phyloP scores from a whole-genome alignment of 2,329 filamentous ascomycete genomes.

The Neophaeococcomyces mojaviensis region DNA sequence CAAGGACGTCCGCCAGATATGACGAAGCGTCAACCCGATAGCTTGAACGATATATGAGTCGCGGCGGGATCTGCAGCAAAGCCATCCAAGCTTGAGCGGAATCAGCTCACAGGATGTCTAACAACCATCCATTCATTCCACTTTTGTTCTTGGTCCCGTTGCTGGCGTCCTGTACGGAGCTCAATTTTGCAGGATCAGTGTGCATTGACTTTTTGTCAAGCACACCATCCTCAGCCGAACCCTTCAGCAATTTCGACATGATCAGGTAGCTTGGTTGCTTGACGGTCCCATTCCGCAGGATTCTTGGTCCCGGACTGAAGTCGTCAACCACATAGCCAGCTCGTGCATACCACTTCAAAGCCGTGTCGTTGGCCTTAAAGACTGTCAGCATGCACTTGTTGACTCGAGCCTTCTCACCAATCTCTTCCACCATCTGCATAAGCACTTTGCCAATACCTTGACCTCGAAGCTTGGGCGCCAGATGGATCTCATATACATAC shows the following conservation, averaged over 20 bases:
- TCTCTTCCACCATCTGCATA: conserved; percentile 41
- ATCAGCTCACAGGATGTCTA: too few relatives aligned
- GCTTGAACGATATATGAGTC: neutral
- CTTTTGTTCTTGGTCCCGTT: too few relatives aligned
- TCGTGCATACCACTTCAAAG: conserved; percentile 42
- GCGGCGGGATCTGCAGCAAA: too few relatives aligned
- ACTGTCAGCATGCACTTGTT: conserved; percentile 55
- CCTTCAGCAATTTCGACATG: conserved; percentile 39
- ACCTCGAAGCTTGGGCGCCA: conserved; percentile 37
- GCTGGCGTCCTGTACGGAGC: too few relatives aligned
- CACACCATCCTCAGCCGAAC: conserved; percentile 3
- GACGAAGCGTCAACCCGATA: conserved; percentile 23
- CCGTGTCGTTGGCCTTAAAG: conserved; percentile 45
- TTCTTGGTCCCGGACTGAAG: conserved; percentile 44
- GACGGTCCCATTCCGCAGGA: conserved; percentile 42
- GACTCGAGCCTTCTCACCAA: conserved; percentile 41
- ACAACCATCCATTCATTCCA: too few relatives aligned
- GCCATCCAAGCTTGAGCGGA: too few relatives aligned
- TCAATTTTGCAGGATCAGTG: neutral
- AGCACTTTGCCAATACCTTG: conserved; percentile 46
- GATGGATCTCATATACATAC: conserved; percentile 60
- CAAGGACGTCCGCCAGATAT: conserved; percentile 81
- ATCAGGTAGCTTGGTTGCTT: conserved; percentile 46
- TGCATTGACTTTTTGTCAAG: neutral
- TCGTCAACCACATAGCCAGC: conserved; percentile 47